Conservation (phyloP, 1,139 yeast genomes). For the Saccharomyces hybrid region DNA sequence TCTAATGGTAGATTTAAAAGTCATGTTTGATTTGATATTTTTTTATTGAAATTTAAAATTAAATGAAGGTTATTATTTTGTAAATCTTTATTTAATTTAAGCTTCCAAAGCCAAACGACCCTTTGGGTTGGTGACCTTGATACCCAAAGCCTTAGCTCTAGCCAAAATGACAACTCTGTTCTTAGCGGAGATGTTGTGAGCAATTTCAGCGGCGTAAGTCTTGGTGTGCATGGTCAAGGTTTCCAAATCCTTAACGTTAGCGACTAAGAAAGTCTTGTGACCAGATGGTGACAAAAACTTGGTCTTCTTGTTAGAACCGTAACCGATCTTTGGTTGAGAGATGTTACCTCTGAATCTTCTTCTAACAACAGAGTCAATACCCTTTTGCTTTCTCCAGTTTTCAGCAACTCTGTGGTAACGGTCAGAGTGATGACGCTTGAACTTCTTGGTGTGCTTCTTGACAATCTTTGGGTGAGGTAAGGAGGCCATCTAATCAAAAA, state of each 20-base stretch:
- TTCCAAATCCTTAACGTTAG: constrained; percentile 91
- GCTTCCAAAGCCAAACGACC: constrained; percentile 99
- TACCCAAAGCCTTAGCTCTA: constrained; percentile 97
- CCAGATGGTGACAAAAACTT: constrained; percentile 95
- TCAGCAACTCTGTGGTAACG: constrained; percentile 97
- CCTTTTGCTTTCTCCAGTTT: constrained; percentile 99
- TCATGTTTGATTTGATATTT: neutral
- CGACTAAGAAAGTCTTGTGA: constrained; percentile 93
- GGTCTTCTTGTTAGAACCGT: constrained; percentile 99
- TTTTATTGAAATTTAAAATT: neutral
- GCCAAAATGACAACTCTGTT: constrained; percentile 96
- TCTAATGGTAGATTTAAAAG: neutral
- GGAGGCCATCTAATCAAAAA: constrained; percentile 66
- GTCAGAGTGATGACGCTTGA: constrained; percentile 99
- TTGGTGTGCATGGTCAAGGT: constrained; percentile 94
- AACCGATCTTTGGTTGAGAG: constrained; percentile 99
- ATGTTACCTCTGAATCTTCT: constrained; percentile 99
- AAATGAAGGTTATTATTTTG: constrained; percentile 1
- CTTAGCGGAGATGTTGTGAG: constrained; percentile 96
- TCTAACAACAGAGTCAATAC: constrained; percentile 99
- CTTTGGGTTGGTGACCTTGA: constrained; percentile 98
- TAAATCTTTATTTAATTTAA: constrained; percentile 37
- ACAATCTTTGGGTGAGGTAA: constrained; percentile 99
- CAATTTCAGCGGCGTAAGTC: constrained; percentile 99
- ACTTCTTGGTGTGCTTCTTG: constrained; percentile 98